Evolutionary conservation across 2,329 filamentous ascomycete species (phyloP).

Genomic region (Magnaporthiopsis poae): DNA sequence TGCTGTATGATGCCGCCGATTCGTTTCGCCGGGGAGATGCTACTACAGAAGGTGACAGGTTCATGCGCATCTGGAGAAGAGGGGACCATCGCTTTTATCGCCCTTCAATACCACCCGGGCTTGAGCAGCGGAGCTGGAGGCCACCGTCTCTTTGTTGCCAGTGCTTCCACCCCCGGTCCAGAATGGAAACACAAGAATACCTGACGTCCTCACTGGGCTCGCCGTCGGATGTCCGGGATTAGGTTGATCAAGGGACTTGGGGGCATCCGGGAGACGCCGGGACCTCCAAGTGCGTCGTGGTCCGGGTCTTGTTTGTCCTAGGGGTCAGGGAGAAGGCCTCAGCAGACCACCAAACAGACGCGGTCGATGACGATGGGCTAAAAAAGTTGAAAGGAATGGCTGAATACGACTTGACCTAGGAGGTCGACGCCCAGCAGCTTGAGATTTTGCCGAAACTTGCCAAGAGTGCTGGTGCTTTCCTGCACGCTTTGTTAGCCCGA

Average conservation of each 20-base stretch:
- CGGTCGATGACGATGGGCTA: neutral
- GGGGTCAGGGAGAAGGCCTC: neutral
- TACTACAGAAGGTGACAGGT: too few relatives aligned
- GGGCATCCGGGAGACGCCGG: neutral
- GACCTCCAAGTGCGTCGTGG: too few relatives aligned
- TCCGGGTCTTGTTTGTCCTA: neutral
- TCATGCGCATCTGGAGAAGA: too few relatives aligned
- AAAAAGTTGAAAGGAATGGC: neutral
- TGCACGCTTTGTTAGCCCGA: neutral
- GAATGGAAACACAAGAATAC: neutral
- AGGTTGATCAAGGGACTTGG: neutral
- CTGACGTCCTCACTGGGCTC: too few relatives aligned
- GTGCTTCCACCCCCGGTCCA: too few relatives aligned
- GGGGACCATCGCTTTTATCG: too few relatives aligned
- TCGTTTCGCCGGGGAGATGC: too few relatives aligned
- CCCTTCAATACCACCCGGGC: too few relatives aligned
- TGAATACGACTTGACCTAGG: neutral
- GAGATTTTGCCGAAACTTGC: neutral
- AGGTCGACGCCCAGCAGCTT: neutral
- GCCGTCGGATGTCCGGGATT: neutral
- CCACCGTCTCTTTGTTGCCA: neutral
- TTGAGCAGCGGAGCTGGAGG: too few relatives aligned
- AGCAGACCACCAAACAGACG: neutral
- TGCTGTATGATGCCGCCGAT: too few relatives aligned
- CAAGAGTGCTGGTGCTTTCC: neutral